Conservation (phyloP, 2,329 filamentous ascomycete genomes). For the Colletotrichum sp. region DNA sequence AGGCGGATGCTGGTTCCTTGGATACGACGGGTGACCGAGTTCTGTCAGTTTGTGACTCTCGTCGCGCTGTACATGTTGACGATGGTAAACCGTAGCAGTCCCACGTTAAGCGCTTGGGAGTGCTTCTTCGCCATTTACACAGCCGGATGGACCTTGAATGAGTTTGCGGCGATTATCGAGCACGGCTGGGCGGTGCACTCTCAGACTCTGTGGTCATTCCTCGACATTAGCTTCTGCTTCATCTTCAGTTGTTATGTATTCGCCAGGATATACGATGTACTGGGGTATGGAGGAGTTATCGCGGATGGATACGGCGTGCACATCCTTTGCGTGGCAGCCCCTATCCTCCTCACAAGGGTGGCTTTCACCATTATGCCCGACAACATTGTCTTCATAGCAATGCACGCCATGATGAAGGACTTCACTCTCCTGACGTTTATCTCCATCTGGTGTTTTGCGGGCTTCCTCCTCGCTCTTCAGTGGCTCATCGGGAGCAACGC, state of each 20-base stretch:
- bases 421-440: conserved; percentile 69
- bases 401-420: conserved; percentile 77
- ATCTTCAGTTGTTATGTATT: conserved; percentile 68
- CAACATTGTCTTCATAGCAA: conserved; percentile 76
- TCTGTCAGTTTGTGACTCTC: conserved; percentile 67
- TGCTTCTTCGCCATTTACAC: conserved; percentile 68
- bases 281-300: conserved; percentile 26
- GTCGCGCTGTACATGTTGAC: conserved; percentile 67
- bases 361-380: conserved; percentile 78
- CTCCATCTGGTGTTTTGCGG: conserved; percentile 66
- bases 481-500: conserved; percentile 57
- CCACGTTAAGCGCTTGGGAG: conserved; percentile 55
- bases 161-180: conserved; percentile 69
- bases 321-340: conserved; percentile 69
- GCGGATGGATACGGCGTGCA: conserved; percentile 64
- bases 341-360: conserved; percentile 70
- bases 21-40: conserved; percentile 71
- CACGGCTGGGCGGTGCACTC: conserved; percentile 73
- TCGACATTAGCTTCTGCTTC: conserved; percentile 69
- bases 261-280: conserved; percentile 59
- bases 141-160: conserved; percentile 71
- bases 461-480: conserved; percentile 72
- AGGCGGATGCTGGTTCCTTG: conserved; percentile 74
- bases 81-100: conserved; percentile 61
- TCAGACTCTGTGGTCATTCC: conserved; percentile 77